Evolutionary conservation across 495 filamentous ascomycete genomes (phyloP).

Genomic region (Hypoxylon trugodes): DNA sequence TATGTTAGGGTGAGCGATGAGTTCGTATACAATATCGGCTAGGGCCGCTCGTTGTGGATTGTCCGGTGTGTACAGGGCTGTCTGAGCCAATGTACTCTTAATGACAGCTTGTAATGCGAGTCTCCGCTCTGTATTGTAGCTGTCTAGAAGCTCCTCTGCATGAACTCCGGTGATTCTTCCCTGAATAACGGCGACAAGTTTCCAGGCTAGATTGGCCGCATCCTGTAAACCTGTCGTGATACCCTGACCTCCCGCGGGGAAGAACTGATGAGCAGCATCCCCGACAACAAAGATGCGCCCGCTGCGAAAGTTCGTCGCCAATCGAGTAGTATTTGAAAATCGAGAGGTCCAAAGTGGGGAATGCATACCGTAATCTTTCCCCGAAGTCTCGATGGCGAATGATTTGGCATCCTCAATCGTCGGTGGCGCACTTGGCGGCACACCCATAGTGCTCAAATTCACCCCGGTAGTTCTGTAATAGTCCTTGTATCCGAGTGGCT

Average conservation of each 20-base stretch:
- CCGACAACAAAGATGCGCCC: too few relatives aligned
- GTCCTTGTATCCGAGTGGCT: background rate
- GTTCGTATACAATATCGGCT: background rate
- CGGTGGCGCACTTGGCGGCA: background rate
- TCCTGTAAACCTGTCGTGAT: too few relatives aligned
- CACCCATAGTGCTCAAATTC: background rate
- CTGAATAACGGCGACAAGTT: too few relatives aligned
- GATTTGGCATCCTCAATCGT: background rate
- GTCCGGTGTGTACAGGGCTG: background rate
- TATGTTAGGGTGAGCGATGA: background rate
- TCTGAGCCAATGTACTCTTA: background rate
- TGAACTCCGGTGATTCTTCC: too few relatives aligned
- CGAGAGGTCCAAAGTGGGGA: background rate
- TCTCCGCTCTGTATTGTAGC: too few relatives aligned
- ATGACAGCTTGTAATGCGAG: background rate
- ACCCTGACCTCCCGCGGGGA: too few relatives aligned
- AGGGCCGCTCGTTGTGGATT: background rate
- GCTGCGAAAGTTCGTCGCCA: background rate
- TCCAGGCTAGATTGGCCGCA: too few relatives aligned
- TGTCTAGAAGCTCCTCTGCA: too few relatives aligned
- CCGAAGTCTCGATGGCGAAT: background rate
- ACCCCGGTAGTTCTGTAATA: background rate
- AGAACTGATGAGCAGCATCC: too few relatives aligned
- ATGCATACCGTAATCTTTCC: background rate
- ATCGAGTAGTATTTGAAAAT: background rate